Conservation (phyloP, 2,329 filamentous ascomycete species). For the Xylogone sp. region DNA sequence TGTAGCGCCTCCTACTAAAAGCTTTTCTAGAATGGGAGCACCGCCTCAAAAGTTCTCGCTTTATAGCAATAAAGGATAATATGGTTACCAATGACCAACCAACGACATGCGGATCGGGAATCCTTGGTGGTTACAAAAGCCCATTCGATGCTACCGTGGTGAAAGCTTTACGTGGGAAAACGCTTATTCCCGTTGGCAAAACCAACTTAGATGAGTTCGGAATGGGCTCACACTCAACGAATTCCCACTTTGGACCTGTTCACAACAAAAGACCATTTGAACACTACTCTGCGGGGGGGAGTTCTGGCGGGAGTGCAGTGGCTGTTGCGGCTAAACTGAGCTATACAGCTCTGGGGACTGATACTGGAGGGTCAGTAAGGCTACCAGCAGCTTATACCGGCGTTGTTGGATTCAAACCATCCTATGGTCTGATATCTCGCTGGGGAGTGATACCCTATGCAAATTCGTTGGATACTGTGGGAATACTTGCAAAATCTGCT, state of each 20-base stretch:
- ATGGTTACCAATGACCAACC: constrained; percentile 61
- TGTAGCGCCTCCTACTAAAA: neutral
- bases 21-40: neutral
- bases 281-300: constrained; percentile 71
- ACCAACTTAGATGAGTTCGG: constrained; percentile 96
- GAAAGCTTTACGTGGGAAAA: constrained; percentile 57
- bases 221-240: constrained; percentile 80
- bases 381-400: constrained; percentile 70
- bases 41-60: neutral
- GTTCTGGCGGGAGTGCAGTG: constrained; percentile 89
- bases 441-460: constrained; percentile 71
- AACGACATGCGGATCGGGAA: constrained; percentile 80
- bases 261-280: constrained; percentile 31
- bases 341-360: constrained; percentile 75
- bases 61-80: constrained; percentile 66
- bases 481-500: constrained; percentile 49
- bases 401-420: constrained; percentile 67
- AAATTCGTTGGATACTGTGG: constrained; percentile 71
- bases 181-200: constrained; percentile 68
- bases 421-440: constrained; percentile 64
- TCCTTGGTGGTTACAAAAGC: constrained; percentile 66
- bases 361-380: constrained; percentile 73
- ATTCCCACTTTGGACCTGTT: constrained; percentile 66
- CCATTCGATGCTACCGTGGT: constrained; percentile 84
- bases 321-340: constrained; percentile 64